Evolutionary conservation across 129 eudicot species (phyloP).

Genomic region (Pulicaria dysenterica): DNA sequence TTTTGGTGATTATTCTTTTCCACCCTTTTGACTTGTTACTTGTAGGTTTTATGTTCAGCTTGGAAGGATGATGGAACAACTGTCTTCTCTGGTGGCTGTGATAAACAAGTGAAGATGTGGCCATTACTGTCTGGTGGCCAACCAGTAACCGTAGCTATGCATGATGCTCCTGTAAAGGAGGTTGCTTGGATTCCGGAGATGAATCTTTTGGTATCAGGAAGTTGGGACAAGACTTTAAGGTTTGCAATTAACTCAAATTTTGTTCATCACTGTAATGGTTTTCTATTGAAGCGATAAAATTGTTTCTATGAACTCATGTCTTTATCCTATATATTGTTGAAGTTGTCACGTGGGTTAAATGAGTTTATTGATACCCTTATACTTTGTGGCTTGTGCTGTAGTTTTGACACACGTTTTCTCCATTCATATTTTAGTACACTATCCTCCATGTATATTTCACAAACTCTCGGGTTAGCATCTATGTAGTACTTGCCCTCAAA

Average conservation of each 20-base stretch:
- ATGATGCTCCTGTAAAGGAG: constrained; percentile 94
- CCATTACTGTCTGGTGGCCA: constrained; percentile 79
- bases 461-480: neutral
- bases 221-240: constrained; percentile 98
- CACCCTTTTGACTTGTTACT: neutral
- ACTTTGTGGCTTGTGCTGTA: neutral
- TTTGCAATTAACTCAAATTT: constrained; percentile 20
- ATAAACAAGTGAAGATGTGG: constrained; percentile 99
- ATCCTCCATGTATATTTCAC: constrained; percentile 4
- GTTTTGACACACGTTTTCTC: neutral
- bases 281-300: neutral
- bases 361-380: neutral
- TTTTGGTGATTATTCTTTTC: constrained; percentile 1
- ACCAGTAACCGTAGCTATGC: constrained; percentile 91
- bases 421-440: neutral
- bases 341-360: neutral
- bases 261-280: neutral
- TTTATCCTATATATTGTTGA: neutral
- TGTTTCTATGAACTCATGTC: neutral
- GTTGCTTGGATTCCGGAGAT: constrained; percentile 98
- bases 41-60: constrained; percentile 86
- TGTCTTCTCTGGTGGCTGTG: constrained; percentile 97
- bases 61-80: constrained; percentile 99
- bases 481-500: neutral
- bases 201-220: constrained; percentile 81